Evolutionary conservation across 192 early-diverging fungal genomes (phyloP), one percentile per base, ranked within the genome.

Genomic region (Funneliformis geosporum): DNA sequence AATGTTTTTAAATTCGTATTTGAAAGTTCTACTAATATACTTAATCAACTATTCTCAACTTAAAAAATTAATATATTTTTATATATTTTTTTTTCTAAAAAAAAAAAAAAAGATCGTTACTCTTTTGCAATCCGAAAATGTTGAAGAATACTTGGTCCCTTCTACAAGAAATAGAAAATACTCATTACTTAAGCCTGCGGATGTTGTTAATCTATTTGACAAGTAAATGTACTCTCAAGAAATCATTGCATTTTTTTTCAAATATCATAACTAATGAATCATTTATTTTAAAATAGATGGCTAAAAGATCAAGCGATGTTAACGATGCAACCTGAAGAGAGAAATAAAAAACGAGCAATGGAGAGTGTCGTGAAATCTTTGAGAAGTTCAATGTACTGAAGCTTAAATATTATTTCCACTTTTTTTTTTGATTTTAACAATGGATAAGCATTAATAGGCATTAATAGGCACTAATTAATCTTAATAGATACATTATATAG

Each of bases 91-190:
- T 28, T 50, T 39, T 16, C n/a, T n/a, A n/a, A n/a, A n/a, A n/a
- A n/a, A n/a, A n/a, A n/a, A 21, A 10, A 61, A 14, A 60, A 1
- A 96, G 93, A 78, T 92, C 38, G 87, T 95, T 44, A 84, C 84
- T 38, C 82, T 93, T 18, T 82, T 94, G 0, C 76, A 88, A 40
- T 89, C 92, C 7, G 92, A 94, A n/a, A 91, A 91, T 71, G 88
- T 89, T 39, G 94, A 96, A 70, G 93, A 95, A n/a, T 93, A 89
- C 79, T 80, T 93, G 74, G 87, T 89, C 14, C 88, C 92, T 38
- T 83, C 86, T 44, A 79, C 91, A n/a, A 83, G 91, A 60, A 90
- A 85, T 71, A 86, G 85, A 66, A 84, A 89, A 77, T 96, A 94
- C 83, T 72, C 88, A n/a, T 84, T 87, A 68, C 79, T 96, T 44